Evolutionary conservation across 2,329 filamentous ascomycete genomes (phyloP).

Genomic region (Neurospora sp.): DNA sequence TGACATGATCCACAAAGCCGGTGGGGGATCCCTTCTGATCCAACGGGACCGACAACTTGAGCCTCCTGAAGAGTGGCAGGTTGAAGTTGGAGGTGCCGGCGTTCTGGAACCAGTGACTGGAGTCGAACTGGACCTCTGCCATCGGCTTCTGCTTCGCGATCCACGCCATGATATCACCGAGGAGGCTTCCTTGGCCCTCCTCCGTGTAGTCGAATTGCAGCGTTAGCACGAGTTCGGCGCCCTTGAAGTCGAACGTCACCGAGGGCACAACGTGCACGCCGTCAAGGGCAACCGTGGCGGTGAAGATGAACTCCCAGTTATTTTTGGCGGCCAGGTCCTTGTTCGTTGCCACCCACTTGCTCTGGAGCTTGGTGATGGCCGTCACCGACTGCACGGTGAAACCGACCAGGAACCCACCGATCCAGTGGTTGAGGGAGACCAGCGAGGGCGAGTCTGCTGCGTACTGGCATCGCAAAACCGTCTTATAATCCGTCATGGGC

Average conservation of each 20-base stretch:
- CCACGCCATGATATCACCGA: not conserved
- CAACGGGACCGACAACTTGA: not conserved
- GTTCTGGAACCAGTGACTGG: constrained; percentile 16
- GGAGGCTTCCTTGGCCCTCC: not conserved
- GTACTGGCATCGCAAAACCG: not conserved
- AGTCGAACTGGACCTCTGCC: constrained; percentile 9
- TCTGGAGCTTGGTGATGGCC: constrained; percentile 1
- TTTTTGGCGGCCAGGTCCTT: not conserved
- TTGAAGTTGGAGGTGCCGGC: not conserved
- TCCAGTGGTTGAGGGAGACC: not conserved
- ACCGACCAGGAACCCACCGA: not conserved
- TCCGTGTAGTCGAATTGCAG: not conserved
- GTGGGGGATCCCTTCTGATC: not conserved
- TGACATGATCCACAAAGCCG: not conserved
- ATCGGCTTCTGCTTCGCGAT: not conserved
- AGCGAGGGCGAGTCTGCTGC: not conserved
- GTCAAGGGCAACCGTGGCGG: not conserved
- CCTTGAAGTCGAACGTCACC: not conserved
- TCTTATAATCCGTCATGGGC: not conserved
- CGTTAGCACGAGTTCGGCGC: not conserved
- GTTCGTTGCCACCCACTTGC: not conserved
- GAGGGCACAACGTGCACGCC: not conserved
- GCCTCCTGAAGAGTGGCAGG: not conserved
- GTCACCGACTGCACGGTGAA: not conserved
- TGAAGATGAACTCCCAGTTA: not conserved